Conservation (phyloP, 345 rosid genomes). For the Acer negundo region DNA sequence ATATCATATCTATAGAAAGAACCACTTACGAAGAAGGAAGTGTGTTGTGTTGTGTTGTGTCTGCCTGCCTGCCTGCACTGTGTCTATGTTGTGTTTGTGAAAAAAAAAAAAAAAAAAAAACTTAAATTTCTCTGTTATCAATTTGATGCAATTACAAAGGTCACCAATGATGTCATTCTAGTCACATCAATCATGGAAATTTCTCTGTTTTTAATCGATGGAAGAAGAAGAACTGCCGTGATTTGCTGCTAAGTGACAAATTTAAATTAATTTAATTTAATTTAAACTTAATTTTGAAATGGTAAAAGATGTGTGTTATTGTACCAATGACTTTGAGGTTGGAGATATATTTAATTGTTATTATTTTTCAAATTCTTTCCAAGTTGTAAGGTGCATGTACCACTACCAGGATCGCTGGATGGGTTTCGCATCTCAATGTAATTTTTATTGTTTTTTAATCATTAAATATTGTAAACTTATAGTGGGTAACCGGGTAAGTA, state of each 20-base stretch:
- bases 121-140: neutral
- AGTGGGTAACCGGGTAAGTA: neutral
- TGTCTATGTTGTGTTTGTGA: neutral
- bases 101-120: neutral
- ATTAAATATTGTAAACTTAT: neutral
- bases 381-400: neutral
- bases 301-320: neutral
- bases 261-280: neutral
- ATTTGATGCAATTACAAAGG: neutral
- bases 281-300: neutral
- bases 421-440: neutral
- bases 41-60: neutral
- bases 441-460: neutral
- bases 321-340: neutral
- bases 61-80: neutral
- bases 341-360: too few species aligned
- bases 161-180: slow-evolving; percentile 10
- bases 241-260: slow-evolving; percentile 2
- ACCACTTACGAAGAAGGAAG: neutral
- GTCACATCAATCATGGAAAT: neutral
- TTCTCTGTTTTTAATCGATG: neutral
- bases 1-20: neutral
- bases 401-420: neutral
- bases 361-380: neutral
- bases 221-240: neutral